These are phyloP conservation scores for Theobroma cacao DNA, from an alignment of 345 rosid species.

Conservation along the genomic window DNA sequence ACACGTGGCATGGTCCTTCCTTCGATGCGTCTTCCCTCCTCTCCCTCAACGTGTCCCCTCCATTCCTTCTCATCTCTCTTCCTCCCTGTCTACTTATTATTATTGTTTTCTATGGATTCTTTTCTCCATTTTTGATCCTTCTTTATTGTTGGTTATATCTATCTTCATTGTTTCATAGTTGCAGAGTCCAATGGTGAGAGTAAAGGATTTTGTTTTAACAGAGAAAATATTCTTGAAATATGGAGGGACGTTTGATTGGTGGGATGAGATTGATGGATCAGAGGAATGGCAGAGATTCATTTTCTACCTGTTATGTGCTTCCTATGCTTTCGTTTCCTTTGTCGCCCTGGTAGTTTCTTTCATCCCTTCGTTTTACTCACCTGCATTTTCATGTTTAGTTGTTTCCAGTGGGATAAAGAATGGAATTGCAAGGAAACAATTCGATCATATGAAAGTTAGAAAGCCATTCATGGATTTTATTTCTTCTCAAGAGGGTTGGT, in stretches of 20 bases:
- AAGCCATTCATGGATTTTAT: background rate
- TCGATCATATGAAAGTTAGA: background rate
- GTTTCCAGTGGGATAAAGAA: background rate
- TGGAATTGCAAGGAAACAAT: background rate
- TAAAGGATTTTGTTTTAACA: constrained; percentile 8
- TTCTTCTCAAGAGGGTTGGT: background rate
- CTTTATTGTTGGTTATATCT: background rate
- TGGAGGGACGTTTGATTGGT: constrained; percentile 36
- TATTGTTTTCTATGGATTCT: background rate
- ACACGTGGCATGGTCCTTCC: background rate
- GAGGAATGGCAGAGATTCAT: constrained; percentile 55
- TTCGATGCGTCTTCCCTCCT: constrained; percentile 1
- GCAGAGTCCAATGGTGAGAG: constrained; percentile 19
- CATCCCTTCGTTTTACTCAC: background rate
- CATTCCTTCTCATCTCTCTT: background rate
- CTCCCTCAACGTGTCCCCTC: constrained; percentile 16
- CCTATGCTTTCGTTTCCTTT: constrained; percentile 54
- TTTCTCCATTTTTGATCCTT: background rate
- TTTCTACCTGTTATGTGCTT: constrained; percentile 39
- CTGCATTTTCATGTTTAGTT: constrained; percentile 2
- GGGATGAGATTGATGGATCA: constrained; percentile 51
- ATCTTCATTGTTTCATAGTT: background rate
- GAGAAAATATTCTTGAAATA: background rate
- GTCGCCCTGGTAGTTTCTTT: constrained; percentile 46
- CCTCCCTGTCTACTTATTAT: background rate